Evolutionary conservation across 2,329 filamentous ascomycete genomes (phyloP).

Genomic region (Aspergillus pseudonomiae): DNA sequence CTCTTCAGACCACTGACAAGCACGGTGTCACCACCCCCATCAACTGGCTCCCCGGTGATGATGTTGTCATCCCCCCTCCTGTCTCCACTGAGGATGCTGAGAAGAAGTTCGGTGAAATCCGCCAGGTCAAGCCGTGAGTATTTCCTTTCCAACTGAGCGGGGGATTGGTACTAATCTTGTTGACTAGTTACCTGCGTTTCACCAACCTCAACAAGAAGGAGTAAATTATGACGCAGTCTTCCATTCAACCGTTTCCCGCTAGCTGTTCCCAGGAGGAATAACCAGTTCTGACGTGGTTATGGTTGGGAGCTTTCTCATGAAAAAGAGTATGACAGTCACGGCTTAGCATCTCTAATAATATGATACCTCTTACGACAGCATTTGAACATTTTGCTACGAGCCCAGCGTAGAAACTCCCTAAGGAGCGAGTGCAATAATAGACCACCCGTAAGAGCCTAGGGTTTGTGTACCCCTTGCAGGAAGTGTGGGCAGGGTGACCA

Average conservation of each 20-base stretch:
- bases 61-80: slow-evolving; percentile 86
- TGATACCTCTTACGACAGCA: slow-evolving; percentile 18
- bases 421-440: neutral
- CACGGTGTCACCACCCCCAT: slow-evolving; percentile 87
- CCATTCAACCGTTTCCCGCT: slow-evolving; percentile 1
- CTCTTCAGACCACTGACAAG: slow-evolving; percentile 83
- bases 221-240: slow-evolving; percentile 23
- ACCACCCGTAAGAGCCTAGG: neutral
- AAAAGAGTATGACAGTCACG: slow-evolving; percentile 14
- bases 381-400: neutral
- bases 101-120: slow-evolving; percentile 79
- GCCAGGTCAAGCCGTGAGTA: slow-evolving; percentile 61
- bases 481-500: neutral
- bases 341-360: slow-evolving; percentile 10
- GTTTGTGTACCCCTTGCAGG: neutral
- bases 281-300: neutral
- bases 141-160: neutral
- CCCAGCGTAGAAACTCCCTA: neutral
- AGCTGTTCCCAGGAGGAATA: neutral
- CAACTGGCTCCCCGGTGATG: slow-evolving; percentile 86
- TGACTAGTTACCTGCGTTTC: slow-evolving; percentile 41
- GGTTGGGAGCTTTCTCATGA: slow-evolving; percentile 9
- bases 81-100: slow-evolving; percentile 84
- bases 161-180: slow-evolving; percentile 5
- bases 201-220: slow-evolving; percentile 39